phyloP scores from a whole-genome alignment of 148 eudicot species.

The Rhododendron simsii region DNA sequence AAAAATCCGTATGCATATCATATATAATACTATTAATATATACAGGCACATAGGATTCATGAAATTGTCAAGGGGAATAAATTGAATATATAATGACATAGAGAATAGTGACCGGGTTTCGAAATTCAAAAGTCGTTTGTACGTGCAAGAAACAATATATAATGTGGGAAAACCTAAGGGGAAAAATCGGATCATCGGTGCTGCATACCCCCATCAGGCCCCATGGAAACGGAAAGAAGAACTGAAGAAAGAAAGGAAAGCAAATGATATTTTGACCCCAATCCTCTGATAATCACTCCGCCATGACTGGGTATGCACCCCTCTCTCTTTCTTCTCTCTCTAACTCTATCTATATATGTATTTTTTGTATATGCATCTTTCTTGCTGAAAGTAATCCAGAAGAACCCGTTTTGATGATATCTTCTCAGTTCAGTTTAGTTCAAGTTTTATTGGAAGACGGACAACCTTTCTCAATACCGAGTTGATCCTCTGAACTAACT shows the following conservation, averaged over 20 bases:
- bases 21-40: too few species aligned
- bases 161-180: background rate
- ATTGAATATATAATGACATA: too few species aligned
- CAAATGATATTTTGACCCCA: background rate
- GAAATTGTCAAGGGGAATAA: too few species aligned
- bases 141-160: background rate
- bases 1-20: too few species aligned
- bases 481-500: background rate
- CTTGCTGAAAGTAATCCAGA: background rate
- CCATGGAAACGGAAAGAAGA: background rate
- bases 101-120: background rate
- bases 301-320: slow-evolving; percentile 13
- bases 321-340: background rate
- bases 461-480: background rate
- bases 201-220: background rate
- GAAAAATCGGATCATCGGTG: background rate
- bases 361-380: background rate
- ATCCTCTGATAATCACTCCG: background rate
- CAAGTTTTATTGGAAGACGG: background rate
- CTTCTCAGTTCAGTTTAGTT: background rate
- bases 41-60: too few species aligned
- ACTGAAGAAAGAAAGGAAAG: background rate
- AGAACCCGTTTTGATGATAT: background rate
- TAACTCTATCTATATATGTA: background rate
- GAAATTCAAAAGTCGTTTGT: background rate